Base-by-base conservation (phyloP, 768 basidiomycete species). In the Termitomyces sp. region DNA sequence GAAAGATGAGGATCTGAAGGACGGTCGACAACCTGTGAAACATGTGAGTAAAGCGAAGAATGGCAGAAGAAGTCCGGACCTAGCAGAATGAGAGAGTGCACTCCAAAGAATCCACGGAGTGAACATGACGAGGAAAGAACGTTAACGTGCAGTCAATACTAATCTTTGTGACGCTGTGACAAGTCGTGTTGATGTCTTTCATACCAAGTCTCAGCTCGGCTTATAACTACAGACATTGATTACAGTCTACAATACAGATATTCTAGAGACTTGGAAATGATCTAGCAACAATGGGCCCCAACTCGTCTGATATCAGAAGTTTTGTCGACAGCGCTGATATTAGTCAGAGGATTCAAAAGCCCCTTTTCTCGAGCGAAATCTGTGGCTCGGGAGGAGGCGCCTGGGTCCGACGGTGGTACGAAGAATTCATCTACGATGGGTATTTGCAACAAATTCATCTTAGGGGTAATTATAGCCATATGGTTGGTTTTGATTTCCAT, bases 401-500 rank as follows among this genome's bases (percentile, higher is more conserved):
- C 85, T 33, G 91, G 89, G 67, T 93, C 91, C 0, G 90, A 88
- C 1, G 91, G 89, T 1, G 88, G 81, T n/a, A 95, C 91, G 72
- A 92, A 93, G 74, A 86, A 96, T 70, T 93, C 87, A 78, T 98
- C 95, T 48, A 91, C 76, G 68, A 98, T 97, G 2, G 96, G 96
- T 63, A 96, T 92, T 70, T 96, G 93, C 20, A 98, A 77, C 28
- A 97, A 72, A 69, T 98, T 98, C 85, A 96, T 94, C 79, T 93
- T 94, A 41, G 92, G 91, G 0, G 96, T 98, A 65, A 98, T 90
- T 51, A 97, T 87, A 26, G 94, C 88, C 88, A 98, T 90, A 63
- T 92, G 87, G 71, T 99, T 98, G 13, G 93, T 96, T 70, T 89
- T 90, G 67, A 99, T 95, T 72, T 98, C 97, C 89, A 98, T 95